Conservation (phyloP, 139 green algal genomes). For the Chlamydomonas schloesseri region DNA sequence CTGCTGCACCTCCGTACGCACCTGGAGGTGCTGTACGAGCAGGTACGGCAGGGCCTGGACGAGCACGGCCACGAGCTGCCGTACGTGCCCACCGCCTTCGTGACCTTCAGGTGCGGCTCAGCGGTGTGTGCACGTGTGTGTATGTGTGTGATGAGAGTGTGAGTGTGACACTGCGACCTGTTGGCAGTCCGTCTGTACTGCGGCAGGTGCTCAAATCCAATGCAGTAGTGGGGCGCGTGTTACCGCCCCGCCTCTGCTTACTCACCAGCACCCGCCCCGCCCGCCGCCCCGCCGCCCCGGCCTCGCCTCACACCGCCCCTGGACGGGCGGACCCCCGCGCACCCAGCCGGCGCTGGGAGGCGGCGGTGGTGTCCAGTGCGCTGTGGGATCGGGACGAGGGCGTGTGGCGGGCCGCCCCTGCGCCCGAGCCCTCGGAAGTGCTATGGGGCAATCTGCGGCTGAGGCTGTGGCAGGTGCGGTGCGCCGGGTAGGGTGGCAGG, state of each 20-base stretch:
- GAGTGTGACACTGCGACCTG: too few relatives aligned
- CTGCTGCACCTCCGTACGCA: constrained; percentile 65
- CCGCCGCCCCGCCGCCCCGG: too few relatives aligned
- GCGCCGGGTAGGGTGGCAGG: too few relatives aligned
- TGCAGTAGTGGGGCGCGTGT: too few relatives aligned
- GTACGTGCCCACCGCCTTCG: constrained; percentile 65
- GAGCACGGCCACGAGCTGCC: background rate
- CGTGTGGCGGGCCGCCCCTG: constrained; percentile 58
- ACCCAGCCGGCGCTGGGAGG: constrained; percentile 45
- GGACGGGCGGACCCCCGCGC: background rate
- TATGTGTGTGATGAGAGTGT: too few relatives aligned
- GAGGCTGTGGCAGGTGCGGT: constrained; percentile 49
- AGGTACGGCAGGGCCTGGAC: constrained; percentile 26
- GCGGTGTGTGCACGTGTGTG: background rate
- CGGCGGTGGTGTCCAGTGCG: constrained; percentile 60
- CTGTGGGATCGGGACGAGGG: constrained; percentile 73
- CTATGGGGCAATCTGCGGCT: constrained; percentile 68
- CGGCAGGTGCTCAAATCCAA: too few relatives aligned
- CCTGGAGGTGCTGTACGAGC: constrained; percentile 59
- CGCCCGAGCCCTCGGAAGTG: constrained; percentile 60
- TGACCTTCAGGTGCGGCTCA: constrained; percentile 66
- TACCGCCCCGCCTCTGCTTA: too few relatives aligned
- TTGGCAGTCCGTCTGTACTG: too few relatives aligned
- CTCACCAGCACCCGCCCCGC: too few relatives aligned
- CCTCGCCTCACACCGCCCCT: background rate